A percentile compares a stretch with the other conserved stretches of the same genome.
Conservation (phyloP, 208 protist species). For the Trypanosoma scelopori region DNA sequence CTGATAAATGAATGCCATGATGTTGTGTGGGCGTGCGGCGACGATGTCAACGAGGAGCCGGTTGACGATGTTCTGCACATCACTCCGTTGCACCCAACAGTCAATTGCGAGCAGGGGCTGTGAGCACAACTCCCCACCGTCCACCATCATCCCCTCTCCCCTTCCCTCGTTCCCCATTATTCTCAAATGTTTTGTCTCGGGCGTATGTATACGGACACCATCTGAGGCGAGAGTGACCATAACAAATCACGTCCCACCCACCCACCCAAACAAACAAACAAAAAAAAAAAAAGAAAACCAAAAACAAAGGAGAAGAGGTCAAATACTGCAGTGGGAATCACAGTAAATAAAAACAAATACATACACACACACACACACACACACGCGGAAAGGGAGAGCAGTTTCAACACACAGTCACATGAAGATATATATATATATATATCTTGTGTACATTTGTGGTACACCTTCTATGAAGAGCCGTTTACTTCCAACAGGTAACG, state of each 20-base stretch:
- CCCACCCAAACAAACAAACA: neutral
- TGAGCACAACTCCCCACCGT: neutral
- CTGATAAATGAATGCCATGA: constrained; percentile 23
- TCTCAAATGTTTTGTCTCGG: neutral
- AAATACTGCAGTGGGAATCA: neutral
- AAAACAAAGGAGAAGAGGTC: neutral
- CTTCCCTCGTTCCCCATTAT: neutral
- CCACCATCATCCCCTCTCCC: neutral
- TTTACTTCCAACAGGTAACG: neutral
- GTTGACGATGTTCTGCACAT: constrained; percentile 9
- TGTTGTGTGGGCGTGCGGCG: constrained; percentile 7
- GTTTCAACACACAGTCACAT: no score
- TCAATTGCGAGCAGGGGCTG: constrained; percentile 10
- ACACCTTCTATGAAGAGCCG: neutral
- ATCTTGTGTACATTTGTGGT: neutral
- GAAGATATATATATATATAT: neutral
- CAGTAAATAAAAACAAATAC: neutral
- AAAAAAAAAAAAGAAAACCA: constrained; percentile 3
- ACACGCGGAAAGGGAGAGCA: neutral
- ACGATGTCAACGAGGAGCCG: constrained; percentile 19
- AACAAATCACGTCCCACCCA: no score
- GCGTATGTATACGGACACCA: neutral
- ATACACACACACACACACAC: constrained; percentile 4
- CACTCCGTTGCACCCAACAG: constrained; percentile 13
- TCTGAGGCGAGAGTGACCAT: no score